Evolutionary conservation across 2,329 filamentous ascomycete genomes (phyloP).

Genomic region (Sclerotinia spermophila): DNA sequence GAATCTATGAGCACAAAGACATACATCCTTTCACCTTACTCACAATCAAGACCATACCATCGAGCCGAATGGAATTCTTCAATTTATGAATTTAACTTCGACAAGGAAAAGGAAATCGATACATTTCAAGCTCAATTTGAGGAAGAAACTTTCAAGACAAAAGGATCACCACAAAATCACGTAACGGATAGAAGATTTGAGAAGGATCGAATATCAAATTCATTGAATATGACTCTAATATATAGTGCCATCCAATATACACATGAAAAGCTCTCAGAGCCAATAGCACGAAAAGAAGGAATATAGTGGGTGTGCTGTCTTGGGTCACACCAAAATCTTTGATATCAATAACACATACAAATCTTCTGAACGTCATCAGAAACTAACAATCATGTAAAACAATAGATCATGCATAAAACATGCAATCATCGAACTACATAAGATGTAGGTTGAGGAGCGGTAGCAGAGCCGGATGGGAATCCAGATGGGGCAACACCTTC

Average conservation of each 20-base stretch:
- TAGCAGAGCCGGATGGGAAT: not conserved
- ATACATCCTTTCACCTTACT: not conserved
- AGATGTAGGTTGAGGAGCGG: not conserved
- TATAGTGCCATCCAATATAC: slow-evolving; percentile 8
- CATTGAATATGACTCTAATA: not conserved
- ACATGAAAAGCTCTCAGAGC: slow-evolving; percentile 8
- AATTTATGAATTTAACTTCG: not conserved
- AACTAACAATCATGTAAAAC: not conserved
- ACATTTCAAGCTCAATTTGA: not conserved
- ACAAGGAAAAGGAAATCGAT: not conserved
- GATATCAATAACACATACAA: not conserved
- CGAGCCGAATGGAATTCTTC: not conserved
- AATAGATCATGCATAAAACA: not conserved
- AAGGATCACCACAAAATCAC: not conserved
- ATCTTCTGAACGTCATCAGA: not conserved
- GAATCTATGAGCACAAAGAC: not conserved
- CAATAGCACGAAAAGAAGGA: slow-evolving; percentile 10
- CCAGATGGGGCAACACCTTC: not conserved
- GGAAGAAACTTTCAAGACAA: not conserved
- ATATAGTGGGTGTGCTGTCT: slow-evolving; percentile 1
- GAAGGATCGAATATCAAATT: not conserved
- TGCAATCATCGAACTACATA: slow-evolving; percentile 1
- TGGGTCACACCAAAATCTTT: not conserved
- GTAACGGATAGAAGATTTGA: not conserved
- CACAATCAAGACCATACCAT: not conserved